phyloP scores from a whole-genome alignment of 2,329 filamentous ascomycete genomes.

The Aspergillus sergii region DNA sequence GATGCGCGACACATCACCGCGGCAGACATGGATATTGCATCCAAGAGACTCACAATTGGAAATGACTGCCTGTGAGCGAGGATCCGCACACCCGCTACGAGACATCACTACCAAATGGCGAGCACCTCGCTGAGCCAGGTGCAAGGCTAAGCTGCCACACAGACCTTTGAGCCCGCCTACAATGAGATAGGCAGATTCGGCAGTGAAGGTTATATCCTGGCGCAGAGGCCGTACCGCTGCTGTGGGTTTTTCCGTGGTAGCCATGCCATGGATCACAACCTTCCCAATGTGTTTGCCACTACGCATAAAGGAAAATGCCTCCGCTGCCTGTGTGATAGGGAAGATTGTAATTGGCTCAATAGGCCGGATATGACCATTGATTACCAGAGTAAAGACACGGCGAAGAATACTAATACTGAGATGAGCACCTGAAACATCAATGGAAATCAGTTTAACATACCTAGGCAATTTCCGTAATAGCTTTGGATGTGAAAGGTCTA shows the following conservation, averaged over 20 bases:
- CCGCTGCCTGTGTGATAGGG: constrained; percentile 3
- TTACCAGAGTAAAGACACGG: constrained; percentile 2
- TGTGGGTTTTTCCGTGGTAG: background rate
- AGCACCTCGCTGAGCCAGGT: constrained; percentile 12
- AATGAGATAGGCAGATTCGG: constrained; percentile 11
- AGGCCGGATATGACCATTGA: background rate
- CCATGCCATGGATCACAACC: constrained; percentile 36
- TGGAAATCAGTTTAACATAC: background rate
- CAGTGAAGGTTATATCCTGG: background rate
- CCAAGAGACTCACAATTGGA: constrained; percentile 2
- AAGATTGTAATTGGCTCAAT: constrained; percentile 9
- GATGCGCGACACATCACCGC: constrained; percentile 17
- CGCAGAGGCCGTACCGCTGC: constrained; percentile 1
- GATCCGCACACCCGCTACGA: constrained; percentile 13
- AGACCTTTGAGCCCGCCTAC: constrained; percentile 16
- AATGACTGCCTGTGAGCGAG: constrained; percentile 8
- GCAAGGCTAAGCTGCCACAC: constrained; percentile 13
- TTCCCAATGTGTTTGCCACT: constrained; percentile 43
- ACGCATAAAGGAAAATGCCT: constrained; percentile 36
- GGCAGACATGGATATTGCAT: background rate
- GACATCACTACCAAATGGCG: constrained; percentile 10
- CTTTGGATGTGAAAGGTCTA: constrained; percentile 18
- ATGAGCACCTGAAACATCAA: background rate
- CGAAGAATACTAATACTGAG: background rate
- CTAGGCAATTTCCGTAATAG: background rate